These are phyloP conservation scores for Amanita phalloides DNA, from an alignment of 768 basidiomycete species.

Conservation along the genomic window DNA sequence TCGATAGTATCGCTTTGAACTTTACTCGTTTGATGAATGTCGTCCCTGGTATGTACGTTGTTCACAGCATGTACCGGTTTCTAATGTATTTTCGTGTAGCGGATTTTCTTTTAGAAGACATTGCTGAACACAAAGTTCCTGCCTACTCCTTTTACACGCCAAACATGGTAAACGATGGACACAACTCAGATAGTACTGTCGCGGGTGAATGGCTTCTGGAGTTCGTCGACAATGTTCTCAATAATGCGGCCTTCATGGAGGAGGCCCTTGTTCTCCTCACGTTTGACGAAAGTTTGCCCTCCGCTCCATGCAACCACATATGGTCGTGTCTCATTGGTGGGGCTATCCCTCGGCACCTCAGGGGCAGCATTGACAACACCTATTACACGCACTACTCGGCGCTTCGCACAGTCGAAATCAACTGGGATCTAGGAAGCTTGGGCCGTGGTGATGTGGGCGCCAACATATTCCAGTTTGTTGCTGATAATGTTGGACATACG, in stretches of 20 bases:
- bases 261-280: slow-evolving; percentile 49
- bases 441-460: slow-evolving; percentile 47
- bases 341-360: slow-evolving; percentile 29
- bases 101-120: slow-evolving; percentile 32
- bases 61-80: background rate
- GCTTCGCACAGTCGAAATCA: slow-evolving; percentile 44
- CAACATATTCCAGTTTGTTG: slow-evolving; percentile 46
- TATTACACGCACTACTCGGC: slow-evolving; percentile 56
- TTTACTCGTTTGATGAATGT: slow-evolving; percentile 29
- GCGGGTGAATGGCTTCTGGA: slow-evolving; percentile 32
- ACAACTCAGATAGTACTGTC: slow-evolving; percentile 46
- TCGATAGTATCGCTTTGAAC: slow-evolving; percentile 35
- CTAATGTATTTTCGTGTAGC: background rate
- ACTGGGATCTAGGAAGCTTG: slow-evolving; percentile 52
- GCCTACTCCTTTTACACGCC: slow-evolving; percentile 59
- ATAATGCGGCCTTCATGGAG: slow-evolving; percentile 34
- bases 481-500: slow-evolving; percentile 7
- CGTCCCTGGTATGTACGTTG: slow-evolving; percentile 44
- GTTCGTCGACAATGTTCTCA: slow-evolving; percentile 43
- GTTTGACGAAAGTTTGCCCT: slow-evolving; percentile 45
- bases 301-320: slow-evolving; percentile 34
- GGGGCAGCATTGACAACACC: slow-evolving; percentile 35
- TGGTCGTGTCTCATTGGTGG: slow-evolving; percentile 29
- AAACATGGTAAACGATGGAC: slow-evolving; percentile 49
- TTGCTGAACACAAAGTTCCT: slow-evolving; percentile 36